phyloP scores from a whole-genome alignment of 768 basidiomycete species.

The Pleurotus citrinopileatus region DNA sequence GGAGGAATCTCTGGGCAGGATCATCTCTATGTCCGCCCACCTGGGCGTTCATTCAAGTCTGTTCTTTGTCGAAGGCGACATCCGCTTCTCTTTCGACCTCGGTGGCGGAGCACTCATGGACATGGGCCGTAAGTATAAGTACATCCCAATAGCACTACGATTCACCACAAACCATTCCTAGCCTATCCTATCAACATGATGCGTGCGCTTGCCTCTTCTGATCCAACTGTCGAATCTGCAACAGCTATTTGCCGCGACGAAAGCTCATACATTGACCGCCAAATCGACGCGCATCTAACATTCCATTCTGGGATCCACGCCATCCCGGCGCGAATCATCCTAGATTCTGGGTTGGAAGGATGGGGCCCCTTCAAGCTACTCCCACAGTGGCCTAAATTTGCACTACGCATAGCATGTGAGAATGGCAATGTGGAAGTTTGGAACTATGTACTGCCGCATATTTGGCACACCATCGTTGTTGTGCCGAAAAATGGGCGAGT shows the following conservation, averaged over 20 bases:
- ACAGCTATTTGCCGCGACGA: constrained; percentile 20
- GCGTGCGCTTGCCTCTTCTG: too few relatives aligned
- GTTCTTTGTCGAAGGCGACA: constrained; percentile 32
- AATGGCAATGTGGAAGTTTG: constrained; percentile 35
- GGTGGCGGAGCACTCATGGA: constrained; percentile 68
- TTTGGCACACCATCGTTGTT: constrained; percentile 47
- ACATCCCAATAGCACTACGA: too few relatives aligned
- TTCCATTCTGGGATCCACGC: too few relatives aligned
- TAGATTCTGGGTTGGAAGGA: too few relatives aligned
- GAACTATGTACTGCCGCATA: constrained; percentile 42
- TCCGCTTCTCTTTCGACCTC: constrained; percentile 49
- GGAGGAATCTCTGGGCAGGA: constrained; percentile 49
- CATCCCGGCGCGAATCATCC: too few relatives aligned
- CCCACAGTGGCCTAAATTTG: too few relatives aligned
- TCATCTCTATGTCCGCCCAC: constrained; percentile 39
- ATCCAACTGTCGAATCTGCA: constrained; percentile 40
- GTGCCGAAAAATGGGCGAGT: constrained; percentile 24
- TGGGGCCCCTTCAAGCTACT: too few relatives aligned
- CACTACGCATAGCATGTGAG: too few relatives aligned
- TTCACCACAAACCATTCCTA: too few relatives aligned
- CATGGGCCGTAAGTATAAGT: constrained; percentile 41
- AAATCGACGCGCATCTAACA: too few relatives aligned
- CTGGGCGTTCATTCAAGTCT: constrained; percentile 33
- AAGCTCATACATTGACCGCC: too few relatives aligned
- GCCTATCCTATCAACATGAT: too few relatives aligned